Conservation (phyloP, 805 yeast genomes). For the Limtongia smithiae region DNA sequence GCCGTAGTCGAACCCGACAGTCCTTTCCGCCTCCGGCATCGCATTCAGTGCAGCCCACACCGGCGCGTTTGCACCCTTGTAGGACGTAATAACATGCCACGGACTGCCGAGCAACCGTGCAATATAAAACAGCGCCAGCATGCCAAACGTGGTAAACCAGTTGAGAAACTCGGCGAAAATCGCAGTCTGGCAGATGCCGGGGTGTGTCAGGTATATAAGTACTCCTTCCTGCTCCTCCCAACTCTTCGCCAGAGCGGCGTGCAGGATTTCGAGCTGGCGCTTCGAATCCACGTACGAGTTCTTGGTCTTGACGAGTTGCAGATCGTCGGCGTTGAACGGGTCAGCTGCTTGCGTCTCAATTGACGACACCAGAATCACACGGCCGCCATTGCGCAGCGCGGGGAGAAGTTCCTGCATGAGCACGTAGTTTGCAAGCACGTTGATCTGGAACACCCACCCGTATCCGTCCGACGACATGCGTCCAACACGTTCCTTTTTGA, state of each 20-base stretch:
- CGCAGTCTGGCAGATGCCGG: constrained; percentile 87
- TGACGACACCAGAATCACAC: constrained; percentile 80
- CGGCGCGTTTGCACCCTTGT: constrained; percentile 86
- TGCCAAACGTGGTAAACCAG: constrained; percentile 75
- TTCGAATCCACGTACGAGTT: constrained; percentile 91
- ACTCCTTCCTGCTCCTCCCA: constrained; percentile 52
- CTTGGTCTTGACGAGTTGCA: constrained; percentile 60
- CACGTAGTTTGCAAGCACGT: constrained; percentile 94
- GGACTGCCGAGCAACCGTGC: constrained; percentile 81
- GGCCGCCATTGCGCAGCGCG: constrained; percentile 57
- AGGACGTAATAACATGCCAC: constrained; percentile 86
- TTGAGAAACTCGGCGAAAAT: constrained; percentile 71
- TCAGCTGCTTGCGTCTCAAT: constrained; percentile 73
- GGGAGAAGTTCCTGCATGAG: constrained; percentile 63
- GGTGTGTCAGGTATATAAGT: constrained; percentile 77
- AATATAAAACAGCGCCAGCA: constrained; percentile 76
- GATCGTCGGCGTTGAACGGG: constrained; percentile 62
- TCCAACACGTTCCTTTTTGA: constrained; percentile 78
- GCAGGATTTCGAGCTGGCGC: constrained; percentile 77
- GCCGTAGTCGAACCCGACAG: constrained; percentile 61
- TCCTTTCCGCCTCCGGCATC: constrained; percentile 42
- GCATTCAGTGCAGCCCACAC: constrained; percentile 61
- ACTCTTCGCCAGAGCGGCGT: constrained; percentile 59
- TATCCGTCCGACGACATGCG: constrained; percentile 69
- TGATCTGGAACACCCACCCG: constrained; percentile 89